Conservation (phyloP, 768 basidiomycete species). For the Russula dissimulans region DNA sequence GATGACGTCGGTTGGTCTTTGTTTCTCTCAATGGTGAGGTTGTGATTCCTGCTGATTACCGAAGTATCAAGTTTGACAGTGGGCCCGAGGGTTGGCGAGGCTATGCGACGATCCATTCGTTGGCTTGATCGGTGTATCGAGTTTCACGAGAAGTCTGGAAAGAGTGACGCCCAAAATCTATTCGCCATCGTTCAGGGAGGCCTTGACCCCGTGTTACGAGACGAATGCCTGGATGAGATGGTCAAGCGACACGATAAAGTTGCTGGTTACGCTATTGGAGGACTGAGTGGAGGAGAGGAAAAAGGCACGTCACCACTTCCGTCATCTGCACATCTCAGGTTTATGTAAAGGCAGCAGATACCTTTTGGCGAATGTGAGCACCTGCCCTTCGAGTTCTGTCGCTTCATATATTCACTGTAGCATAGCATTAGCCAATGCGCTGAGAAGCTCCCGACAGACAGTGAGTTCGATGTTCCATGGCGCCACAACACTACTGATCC, state of each 20-base stretch:
- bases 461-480: slow-evolving; percentile 32
- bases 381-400: neutral
- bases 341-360: slow-evolving; percentile 34
- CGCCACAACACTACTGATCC: slow-evolving; percentile 1
- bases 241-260: slow-evolving; percentile 62
- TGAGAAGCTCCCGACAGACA: slow-evolving; percentile 65
- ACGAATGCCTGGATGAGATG: slow-evolving; percentile 77
- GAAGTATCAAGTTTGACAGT: slow-evolving; percentile 62
- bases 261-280: slow-evolving; percentile 88
- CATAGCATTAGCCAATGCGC: slow-evolving; percentile 77
- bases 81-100: slow-evolving; percentile 76
- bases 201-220: slow-evolving; percentile 58
- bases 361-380: slow-evolving; percentile 77
- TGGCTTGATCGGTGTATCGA: slow-evolving; percentile 88
- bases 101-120: slow-evolving; percentile 79
- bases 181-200: slow-evolving; percentile 93
- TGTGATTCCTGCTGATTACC: slow-evolving; percentile 5
- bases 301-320: slow-evolving; percentile 46
- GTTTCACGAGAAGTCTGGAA: slow-evolving; percentile 61
- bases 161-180: slow-evolving; percentile 60
- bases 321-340: neutral
- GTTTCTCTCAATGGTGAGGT: neutral
- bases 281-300: slow-evolving; percentile 84
- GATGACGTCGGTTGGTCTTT: slow-evolving; percentile 72
- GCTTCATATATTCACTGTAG: slow-evolving; percentile 13